Conservation (phyloP, 2,329 filamentous ascomycete genomes). For the Apiospora malaysiana region DNA sequence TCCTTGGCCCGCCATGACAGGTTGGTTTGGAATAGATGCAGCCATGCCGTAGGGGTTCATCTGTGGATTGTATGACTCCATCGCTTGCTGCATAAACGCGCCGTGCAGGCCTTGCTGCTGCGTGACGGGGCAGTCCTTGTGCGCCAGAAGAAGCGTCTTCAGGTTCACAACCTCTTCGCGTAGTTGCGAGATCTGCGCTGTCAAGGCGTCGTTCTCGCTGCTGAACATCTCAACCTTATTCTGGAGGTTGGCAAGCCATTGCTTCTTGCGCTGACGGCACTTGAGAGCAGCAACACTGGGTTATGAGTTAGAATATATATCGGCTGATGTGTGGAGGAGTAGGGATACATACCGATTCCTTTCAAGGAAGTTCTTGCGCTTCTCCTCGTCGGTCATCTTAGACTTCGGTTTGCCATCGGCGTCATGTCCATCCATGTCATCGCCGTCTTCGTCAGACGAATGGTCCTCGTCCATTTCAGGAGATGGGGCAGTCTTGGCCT, state of each 20-base stretch:
- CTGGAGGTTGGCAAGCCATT: slow-evolving; percentile 95
- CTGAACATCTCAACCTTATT: slow-evolving; percentile 93
- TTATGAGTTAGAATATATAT: slow-evolving; percentile 31
- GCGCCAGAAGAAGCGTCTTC: slow-evolving; percentile 88
- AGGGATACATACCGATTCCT: slow-evolving; percentile 77
- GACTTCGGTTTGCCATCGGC: slow-evolving; percentile 64
- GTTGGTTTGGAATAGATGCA: slow-evolving; percentile 56
- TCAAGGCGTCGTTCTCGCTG: slow-evolving; percentile 87
- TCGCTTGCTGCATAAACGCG: slow-evolving; percentile 61
- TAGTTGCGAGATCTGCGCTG: slow-evolving; percentile 80
- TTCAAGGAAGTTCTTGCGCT: slow-evolving; percentile 96
- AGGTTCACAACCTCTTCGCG: slow-evolving; percentile 94
- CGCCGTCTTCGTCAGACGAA: slow-evolving; percentile 58
- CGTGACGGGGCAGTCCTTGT: slow-evolving; percentile 95
- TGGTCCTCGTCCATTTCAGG: slow-evolving; percentile 48
- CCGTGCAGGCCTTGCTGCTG: slow-evolving; percentile 79
- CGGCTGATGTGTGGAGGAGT: neutral
- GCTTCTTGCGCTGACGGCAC: slow-evolving; percentile 97
- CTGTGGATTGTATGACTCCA: slow-evolving; percentile 60
- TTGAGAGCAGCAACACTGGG: slow-evolving; percentile 91
- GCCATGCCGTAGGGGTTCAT: slow-evolving; percentile 67
- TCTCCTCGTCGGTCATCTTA: slow-evolving; percentile 99
- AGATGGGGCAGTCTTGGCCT: slow-evolving; percentile 61
- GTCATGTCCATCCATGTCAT: slow-evolving; percentile 61
- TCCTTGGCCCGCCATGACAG: slow-evolving; percentile 61